Percentiles rank a stretch among this genome's conserved stretches.
phyloP scores from a whole-genome alignment of 306 rosid species.

The Mucuna pruriens region DNA sequence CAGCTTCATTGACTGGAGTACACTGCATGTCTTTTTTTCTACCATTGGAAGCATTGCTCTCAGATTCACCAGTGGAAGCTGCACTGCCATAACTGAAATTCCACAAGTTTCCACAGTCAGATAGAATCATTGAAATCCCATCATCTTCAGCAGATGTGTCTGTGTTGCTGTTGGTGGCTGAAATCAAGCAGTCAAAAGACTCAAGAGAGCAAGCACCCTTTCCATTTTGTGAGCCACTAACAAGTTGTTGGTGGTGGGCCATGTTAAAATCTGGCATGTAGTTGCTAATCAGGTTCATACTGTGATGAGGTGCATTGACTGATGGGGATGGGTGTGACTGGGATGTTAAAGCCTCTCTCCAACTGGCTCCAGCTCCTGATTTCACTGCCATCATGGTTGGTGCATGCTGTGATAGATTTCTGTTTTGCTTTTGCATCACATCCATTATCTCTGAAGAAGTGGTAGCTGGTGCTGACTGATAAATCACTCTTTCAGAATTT shows the following conservation, averaged over 20 bases:
- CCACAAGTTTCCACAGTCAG: slow-evolving; percentile 62
- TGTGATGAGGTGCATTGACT: slow-evolving; percentile 33
- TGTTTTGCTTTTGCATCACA: slow-evolving; percentile 34
- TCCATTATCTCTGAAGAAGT: slow-evolving; percentile 31
- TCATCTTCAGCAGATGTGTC: slow-evolving; percentile 46
- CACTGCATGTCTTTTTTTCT: slow-evolving; percentile 35
- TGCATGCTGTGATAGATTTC: slow-evolving; percentile 42
- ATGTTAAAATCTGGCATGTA: slow-evolving; percentile 44
- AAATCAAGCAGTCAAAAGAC: slow-evolving; percentile 46
- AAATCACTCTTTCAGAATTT: slow-evolving; percentile 32
- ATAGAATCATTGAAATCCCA: slow-evolving; percentile 61
- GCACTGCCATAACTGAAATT: slow-evolving; percentile 53
- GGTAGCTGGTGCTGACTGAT: slow-evolving; percentile 24
- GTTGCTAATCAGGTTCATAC: slow-evolving; percentile 33
- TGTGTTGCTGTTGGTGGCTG: slow-evolving; percentile 44
- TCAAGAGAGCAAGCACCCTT: slow-evolving; percentile 29
- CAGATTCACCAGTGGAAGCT: slow-evolving; percentile 64
- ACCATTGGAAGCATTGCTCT: slow-evolving; percentile 45
- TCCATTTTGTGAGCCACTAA: slow-evolving; percentile 32
- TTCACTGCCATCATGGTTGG: slow-evolving; percentile 42
- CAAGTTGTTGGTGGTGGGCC: slow-evolving; percentile 38
- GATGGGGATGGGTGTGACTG: slow-evolving; percentile 33
- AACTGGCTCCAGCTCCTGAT: slow-evolving; percentile 42
- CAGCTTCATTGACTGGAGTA: slow-evolving; percentile 39
- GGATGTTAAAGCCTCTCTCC: slow-evolving; percentile 32